Percentiles rank a stretch among this genome's conserved stretches.
phyloP scores from a whole-genome alignment of 805 yeast species.

The Saccharomyces cerevisiae region DNA sequence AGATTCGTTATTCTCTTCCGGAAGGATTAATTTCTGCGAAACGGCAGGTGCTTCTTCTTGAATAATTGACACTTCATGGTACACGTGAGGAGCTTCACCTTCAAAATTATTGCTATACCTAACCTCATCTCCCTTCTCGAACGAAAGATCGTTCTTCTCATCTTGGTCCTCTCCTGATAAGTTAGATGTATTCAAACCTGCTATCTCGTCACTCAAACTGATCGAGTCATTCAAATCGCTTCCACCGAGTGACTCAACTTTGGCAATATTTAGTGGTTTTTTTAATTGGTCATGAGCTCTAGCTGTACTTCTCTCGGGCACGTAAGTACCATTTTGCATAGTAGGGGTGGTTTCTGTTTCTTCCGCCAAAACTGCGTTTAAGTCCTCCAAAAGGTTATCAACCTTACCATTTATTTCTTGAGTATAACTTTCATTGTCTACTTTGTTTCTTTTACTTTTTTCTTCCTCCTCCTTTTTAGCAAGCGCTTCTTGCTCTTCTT shows the following conservation, averaged over 20 bases:
- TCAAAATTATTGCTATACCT: conserved; percentile 20
- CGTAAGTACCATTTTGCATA: not conserved
- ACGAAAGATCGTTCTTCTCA: conserved; percentile 28
- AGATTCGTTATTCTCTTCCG: not conserved
- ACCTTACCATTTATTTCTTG: conserved; percentile 1
- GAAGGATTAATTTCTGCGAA: not conserved
- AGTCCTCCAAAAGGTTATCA: conserved; percentile 16
- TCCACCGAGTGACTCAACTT: conserved; percentile 4
- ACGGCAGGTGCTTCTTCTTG: conserved; percentile 21
- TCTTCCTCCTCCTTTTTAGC: not conserved
- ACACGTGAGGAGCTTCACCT: conserved; percentile 8
- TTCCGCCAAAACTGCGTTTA: conserved; percentile 20
- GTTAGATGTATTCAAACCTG: conserved; percentile 2
- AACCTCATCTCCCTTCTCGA: conserved; percentile 30
- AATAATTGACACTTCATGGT: conserved; percentile 28
- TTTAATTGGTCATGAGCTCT: not conserved
- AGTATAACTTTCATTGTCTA: not conserved
- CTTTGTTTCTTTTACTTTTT: not conserved
- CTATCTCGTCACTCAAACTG: conserved; percentile 1
- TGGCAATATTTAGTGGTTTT: conserved; percentile 1
- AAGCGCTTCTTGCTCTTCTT: not conserved
- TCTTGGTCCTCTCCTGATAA: conserved; percentile 10
- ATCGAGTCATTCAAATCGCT: conserved; percentile 1
- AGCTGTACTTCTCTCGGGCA: not conserved
- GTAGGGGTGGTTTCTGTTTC: not conserved